Evolutionary conservation across 257 asterid genomes (phyloP).

Genomic region (Fraxinus anomala): DNA sequence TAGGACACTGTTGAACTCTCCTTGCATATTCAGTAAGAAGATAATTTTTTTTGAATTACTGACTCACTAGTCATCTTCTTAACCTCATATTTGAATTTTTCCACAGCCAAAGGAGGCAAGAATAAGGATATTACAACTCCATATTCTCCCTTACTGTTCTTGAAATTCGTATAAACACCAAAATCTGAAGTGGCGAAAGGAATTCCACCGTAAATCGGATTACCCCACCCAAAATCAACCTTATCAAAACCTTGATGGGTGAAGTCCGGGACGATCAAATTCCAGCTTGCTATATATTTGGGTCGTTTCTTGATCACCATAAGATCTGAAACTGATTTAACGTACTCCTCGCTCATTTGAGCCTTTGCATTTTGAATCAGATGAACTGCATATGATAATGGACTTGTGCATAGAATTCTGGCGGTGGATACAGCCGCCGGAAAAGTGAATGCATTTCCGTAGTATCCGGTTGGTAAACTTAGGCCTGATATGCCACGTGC

Average conservation of each 20-base stretch:
- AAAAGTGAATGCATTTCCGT: conserved; percentile 40
- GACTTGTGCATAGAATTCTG: conserved; percentile 24
- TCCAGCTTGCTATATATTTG: background rate
- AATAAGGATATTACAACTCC: conserved; percentile 21
- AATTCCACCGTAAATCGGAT: conserved; percentile 13
- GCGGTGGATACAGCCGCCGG: conserved; percentile 42
- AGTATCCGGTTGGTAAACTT: conserved; percentile 35
- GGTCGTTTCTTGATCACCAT: conserved; percentile 42
- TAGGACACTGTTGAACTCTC: too few species aligned
- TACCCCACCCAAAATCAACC: conserved; percentile 29
- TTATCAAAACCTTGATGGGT: background rate
- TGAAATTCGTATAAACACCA: background rate
- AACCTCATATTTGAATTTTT: conserved; percentile 20
- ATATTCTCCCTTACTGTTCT: background rate
- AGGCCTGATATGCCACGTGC: conserved; percentile 30
- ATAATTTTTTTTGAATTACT: too few species aligned
- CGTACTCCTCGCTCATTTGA: conserved; percentile 33
- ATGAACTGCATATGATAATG: conserved; percentile 35
- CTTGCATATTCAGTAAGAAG: too few species aligned
- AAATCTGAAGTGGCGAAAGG: background rate
- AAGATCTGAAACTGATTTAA: conserved; percentile 40
- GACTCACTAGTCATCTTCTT: background rate
- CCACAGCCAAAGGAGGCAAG: conserved; percentile 22
- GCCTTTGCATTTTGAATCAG: conserved; percentile 34
- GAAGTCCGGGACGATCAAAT: background rate